A percentile compares a stretch with the other conserved stretches of the same genome.
Evolutionary conservation across 2,329 filamentous ascomycete genomes (phyloP).

Genomic region (Peltaster fructicola): DNA sequence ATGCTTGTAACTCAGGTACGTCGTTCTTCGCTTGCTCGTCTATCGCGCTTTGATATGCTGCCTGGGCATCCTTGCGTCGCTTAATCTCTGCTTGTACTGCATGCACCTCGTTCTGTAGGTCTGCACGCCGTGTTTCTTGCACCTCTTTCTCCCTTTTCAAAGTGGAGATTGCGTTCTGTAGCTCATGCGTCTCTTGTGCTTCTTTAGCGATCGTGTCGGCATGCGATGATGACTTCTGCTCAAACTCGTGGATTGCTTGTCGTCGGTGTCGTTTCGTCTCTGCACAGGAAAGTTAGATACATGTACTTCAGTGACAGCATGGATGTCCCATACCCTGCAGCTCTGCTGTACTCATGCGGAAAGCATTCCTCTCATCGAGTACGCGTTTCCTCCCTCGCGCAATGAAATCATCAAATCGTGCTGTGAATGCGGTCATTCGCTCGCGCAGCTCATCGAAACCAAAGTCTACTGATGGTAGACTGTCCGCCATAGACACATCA

Average conservation of each 20-base stretch:
- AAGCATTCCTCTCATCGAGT: conserved; percentile 83
- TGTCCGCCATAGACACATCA: conserved; percentile 54
- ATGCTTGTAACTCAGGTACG: conserved; percentile 84
- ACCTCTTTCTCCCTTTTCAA: conserved; percentile 39
- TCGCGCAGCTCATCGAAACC: conserved; percentile 90
- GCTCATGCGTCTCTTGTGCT: conserved; percentile 50
- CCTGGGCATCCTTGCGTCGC: conserved; percentile 50
- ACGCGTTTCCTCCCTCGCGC: conserved; percentile 79
- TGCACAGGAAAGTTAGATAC: too few species aligned
- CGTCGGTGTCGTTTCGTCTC: conserved; percentile 86
- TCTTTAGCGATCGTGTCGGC: conserved; percentile 62
- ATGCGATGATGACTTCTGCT: conserved; percentile 52
- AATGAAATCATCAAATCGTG: conserved; percentile 83
- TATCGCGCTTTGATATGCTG: conserved; percentile 53
- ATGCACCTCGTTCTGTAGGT: conserved; percentile 38
- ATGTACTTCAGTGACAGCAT: too few species aligned
- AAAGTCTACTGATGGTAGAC: conserved; percentile 80
- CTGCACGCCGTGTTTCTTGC: conserved; percentile 36
- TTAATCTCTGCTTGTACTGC: conserved; percentile 55
- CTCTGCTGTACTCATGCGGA: conserved; percentile 77
- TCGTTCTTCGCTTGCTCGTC: conserved; percentile 79
- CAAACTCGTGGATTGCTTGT: conserved; percentile 68
- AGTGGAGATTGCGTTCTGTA: conserved; percentile 40
- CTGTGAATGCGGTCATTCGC: conserved; percentile 84
- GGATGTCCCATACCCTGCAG: conserved; percentile 24